Evolutionary conservation across 768 basidiomycete species (phyloP).

Genomic region (Rhizopogon vesiculosus): DNA sequence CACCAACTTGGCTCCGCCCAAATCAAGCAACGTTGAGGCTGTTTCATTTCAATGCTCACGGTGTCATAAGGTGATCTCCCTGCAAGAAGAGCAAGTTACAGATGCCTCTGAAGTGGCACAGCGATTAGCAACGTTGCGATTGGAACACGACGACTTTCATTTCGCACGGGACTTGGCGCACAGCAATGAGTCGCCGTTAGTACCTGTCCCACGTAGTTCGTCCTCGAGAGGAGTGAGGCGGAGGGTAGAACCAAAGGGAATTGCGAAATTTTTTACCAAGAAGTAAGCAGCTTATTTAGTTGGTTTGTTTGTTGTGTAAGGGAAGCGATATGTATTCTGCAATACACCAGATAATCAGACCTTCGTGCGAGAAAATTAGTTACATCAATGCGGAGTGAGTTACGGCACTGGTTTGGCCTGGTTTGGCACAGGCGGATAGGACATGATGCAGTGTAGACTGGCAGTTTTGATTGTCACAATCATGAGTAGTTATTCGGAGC

Average conservation of each 20-base stretch:
- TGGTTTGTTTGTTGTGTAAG: neutral
- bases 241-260: conserved; percentile 29
- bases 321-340: neutral
- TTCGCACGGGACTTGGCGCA: conserved; percentile 75
- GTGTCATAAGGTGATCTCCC: conserved; percentile 45
- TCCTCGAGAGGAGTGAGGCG: conserved; percentile 19
- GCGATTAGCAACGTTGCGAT: conserved; percentile 38
- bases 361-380: neutral
- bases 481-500: conserved; percentile 5
- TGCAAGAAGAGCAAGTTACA: conserved; percentile 19
- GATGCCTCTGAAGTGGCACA: conserved; percentile 20
- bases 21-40: neutral
- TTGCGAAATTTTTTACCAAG: conserved; percentile 43
- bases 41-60: conserved; percentile 52
- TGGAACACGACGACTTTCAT: conserved; percentile 90
- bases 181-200: conserved; percentile 18
- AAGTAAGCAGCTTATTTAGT: conserved; percentile 15
- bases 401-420: neutral
- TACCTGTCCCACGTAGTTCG: conserved; percentile 4
- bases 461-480: conserved; percentile 10
- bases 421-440: neutral
- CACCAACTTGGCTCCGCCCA: neutral
- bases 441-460: neutral
- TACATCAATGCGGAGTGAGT: neutral
- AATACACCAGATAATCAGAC: neutral